phyloP scores from a whole-genome alignment of 1,284 basidiomycete species.

The Pseudomicrostroma phylloplanum region DNA sequence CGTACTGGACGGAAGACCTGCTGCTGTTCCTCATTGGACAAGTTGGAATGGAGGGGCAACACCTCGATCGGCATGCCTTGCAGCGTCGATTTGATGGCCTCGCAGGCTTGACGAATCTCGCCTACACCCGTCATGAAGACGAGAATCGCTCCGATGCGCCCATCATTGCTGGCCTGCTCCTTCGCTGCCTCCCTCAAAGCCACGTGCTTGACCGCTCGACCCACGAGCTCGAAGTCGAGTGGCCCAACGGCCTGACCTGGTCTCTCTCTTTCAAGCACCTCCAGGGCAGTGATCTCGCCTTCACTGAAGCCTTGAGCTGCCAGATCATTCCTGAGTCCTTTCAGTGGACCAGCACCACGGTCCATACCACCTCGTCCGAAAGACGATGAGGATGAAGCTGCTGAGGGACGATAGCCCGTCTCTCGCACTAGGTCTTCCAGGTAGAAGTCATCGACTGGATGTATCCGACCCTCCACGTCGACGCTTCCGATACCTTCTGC shows the following conservation, averaged over 20 bases:
- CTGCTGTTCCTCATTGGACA: conserved; percentile 76
- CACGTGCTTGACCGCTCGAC: conserved; percentile 64
- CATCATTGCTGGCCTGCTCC: conserved; percentile 54
- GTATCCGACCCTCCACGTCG: conserved; percentile 66
- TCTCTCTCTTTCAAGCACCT: conserved; percentile 61
- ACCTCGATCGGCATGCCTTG: conserved; percentile 58
- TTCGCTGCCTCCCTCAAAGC: conserved; percentile 47
- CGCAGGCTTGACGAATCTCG: conserved; percentile 60
- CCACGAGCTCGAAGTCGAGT: conserved; percentile 69
- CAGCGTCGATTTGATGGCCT: conserved; percentile 56
- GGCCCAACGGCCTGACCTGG: conserved; percentile 52
- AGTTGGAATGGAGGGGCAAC: conserved; percentile 81
- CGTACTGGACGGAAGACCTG: conserved; percentile 64
- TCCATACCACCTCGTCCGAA: conserved; percentile 13
- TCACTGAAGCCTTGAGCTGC: conserved; percentile 59
- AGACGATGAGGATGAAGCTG: conserved; percentile 34
- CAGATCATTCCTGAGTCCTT: conserved; percentile 53
- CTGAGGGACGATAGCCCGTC: conserved; percentile 45
- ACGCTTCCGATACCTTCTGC: conserved; percentile 65
- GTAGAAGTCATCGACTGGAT: conserved; percentile 45
- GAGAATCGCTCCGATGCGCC: conserved; percentile 58
- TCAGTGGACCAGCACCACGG: conserved; percentile 54
- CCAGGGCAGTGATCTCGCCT: conserved; percentile 59
- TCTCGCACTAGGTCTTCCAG: conserved; percentile 39
- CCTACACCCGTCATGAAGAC: conserved; percentile 74